A percentile compares a stretch with the other conserved stretches of the same genome.
Conservation (phyloP, 1,139 yeast genomes). For the Debaryomyces psychrophilus region DNA sequence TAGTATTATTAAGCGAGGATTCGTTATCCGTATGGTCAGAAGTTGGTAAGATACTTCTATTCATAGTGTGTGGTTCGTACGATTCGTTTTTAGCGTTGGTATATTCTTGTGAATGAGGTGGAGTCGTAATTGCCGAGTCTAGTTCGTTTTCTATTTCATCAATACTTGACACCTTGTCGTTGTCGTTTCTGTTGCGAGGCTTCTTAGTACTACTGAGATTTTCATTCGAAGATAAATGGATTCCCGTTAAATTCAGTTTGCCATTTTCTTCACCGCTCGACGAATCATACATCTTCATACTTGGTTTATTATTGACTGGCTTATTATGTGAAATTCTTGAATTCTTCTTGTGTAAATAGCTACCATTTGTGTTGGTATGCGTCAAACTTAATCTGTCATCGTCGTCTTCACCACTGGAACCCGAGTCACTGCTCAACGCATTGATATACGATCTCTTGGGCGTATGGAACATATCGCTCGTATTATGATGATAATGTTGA, state of each 20-base stretch:
- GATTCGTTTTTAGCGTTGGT: neutral
- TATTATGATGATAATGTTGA: neutral
- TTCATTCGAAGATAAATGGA: neutral
- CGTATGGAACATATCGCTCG: slow-evolving; percentile 2
- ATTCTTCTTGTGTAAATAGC: neutral
- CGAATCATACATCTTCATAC: neutral
- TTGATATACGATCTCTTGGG: slow-evolving; percentile 5
- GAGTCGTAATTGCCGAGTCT: slow-evolving; percentile 28
- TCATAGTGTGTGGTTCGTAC: neutral
- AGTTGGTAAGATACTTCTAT: neutral
- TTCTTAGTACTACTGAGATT: slow-evolving; percentile 2
- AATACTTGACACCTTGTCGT: neutral
- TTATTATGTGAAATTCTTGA: neutral
- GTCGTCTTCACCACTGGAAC: slow-evolving; percentile 11
- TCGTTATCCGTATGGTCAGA: neutral
- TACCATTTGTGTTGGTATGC: neutral
- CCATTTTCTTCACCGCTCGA: slow-evolving; percentile 9
- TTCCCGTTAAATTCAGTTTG: neutral
- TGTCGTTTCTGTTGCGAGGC: neutral
- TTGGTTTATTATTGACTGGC: neutral
- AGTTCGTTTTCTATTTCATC: slow-evolving; percentile 10
- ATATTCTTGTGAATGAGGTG: slow-evolving; percentile 29
- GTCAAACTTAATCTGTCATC: slow-evolving; percentile 10
- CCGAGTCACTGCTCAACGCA: slow-evolving; percentile 2
- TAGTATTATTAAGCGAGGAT: slow-evolving; percentile 11